Evolutionary conservation across 495 filamentous ascomycete genomes (phyloP), one percentile per base, ranked within the genome.

Genomic region (Cryomyces antarcticus): DNA sequence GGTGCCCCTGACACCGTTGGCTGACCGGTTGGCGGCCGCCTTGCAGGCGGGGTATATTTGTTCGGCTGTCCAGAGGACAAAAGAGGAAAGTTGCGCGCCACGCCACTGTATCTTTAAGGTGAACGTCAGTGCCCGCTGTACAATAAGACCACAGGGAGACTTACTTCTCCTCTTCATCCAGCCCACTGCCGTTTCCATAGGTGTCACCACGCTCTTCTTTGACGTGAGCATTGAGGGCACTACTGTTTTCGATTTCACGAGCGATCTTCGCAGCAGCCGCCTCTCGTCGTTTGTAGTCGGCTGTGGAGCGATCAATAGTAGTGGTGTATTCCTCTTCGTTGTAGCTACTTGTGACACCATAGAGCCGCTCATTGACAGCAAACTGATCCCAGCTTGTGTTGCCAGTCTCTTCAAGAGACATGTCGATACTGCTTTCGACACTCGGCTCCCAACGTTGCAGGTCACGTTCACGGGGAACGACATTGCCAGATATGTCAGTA

Each of bases 251-350:
- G 48, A 99, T 96, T 55, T 96, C 88, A 45, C 79, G 75, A 17
- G 88, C 89, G 51, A 89, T 83, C 39, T 68, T 74, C 38, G 84
- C 82, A 5, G 89, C 89, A 6, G 72, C 71, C 1, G 78, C 83
- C 44, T 79, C 62, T 45, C 77, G 73, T 54, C 81, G 72, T 46
- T 74, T 76, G 60, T 89, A 95, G 28, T 72, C 61, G 1, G 89
- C 86, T 56, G 88, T 74, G 30, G 61, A 77, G 47, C 76, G 80
- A 55, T 99, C 76, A 49, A 99, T 83, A 7, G 69, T 63, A 13
- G 88, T 96, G 7, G 92, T 99, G 56, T 99, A 99, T 38, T 88
- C 74, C 51, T 78, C 83, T 58, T 96, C 92, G 50, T 95, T 78
- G 56, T 94, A 96, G 49, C 80, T 80, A 12, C 75, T 84, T 60